Base-by-base conservation (phyloP, 352 stramenopile genomes). In the Sclerospora graminicola region DNA sequence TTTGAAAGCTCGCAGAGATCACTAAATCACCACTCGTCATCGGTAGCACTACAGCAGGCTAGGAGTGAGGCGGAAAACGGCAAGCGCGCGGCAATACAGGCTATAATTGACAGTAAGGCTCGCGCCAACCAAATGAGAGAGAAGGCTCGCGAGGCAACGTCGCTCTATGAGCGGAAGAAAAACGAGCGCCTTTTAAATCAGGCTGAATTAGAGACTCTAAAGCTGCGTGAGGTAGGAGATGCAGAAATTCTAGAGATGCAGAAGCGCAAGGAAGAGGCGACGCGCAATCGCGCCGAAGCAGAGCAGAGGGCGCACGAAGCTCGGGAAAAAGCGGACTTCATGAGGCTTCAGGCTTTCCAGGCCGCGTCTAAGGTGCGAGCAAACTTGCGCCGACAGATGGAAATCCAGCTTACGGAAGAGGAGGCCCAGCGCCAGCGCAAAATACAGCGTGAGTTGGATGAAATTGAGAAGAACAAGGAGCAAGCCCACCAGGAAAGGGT, bases 1-100 rank as follows among this genome's bases (percentile, higher is more conserved):
- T 60, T 49, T 5, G 58, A 71, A 38, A 53, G 66, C 8, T 60
- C 46, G 5, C 48, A 63, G 34, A 62, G 55, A 8, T 51, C 61
- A 4, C 40, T 51, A 0, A 40, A 69, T 37, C 48, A 59, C 14
- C 47, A 72, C 20, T 49, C 54, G 5, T 64, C 68, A 9, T 58
- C 58, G 6, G 36, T 51, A 21, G 49, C 64, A 8, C 43, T 91
- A 28, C 55, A 65, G 8, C 41, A 66, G 18, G 58, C 66, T 1
- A 78, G 65, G 23, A 41, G 48, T 3, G 66, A 70, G 11, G 70
- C 73, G 11, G 77, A 83, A 33, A 44, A 62, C 15, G 70, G 67
- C 41, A 89, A 89, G 41, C 74, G 51, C 40, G 61, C 64, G 7
- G 76, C 80, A 11, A 80, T 91, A 54, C 74, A 88, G 52, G 68